phyloP scores from a whole-genome alignment of 2,329 filamentous ascomycete species.

The Pseudopyricularia javanii region DNA sequence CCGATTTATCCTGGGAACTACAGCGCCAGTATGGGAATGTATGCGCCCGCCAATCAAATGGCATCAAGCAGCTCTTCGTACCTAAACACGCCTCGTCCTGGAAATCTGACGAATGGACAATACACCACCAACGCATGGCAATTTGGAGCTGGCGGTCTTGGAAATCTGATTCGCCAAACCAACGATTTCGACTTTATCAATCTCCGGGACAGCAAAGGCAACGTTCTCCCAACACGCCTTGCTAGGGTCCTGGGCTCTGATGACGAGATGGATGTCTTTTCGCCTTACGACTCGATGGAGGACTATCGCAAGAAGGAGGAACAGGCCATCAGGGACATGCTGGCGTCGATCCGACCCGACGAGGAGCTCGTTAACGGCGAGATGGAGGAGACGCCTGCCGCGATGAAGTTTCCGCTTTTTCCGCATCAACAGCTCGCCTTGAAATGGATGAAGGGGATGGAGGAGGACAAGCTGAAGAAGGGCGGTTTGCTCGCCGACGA shows the following conservation, averaged over 20 bases:
- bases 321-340: constrained; percentile 51
- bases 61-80: not conserved
- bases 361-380: constrained; percentile 48
- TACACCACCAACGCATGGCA: not conserved
- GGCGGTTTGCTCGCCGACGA: constrained; percentile 70
- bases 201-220: constrained; percentile 21
- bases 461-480: constrained; percentile 55
- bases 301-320: constrained; percentile 32
- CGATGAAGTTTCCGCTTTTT: constrained; percentile 58
- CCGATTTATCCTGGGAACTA: not conserved
- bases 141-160: not conserved
- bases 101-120: not conserved
- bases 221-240: constrained; percentile 20
- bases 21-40: not conserved
- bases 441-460: constrained; percentile 65
- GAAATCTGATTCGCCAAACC: not conserved
- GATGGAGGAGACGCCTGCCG: constrained; percentile 56
- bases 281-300: not conserved
- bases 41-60: not conserved
- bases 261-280: constrained; percentile 12
- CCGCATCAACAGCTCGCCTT: constrained; percentile 72
- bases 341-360: constrained; percentile 64
- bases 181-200: constrained; percentile 16
- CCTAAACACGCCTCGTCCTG: not conserved
- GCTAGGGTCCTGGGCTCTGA: constrained; percentile 20